Evolutionary conservation across 768 basidiomycete species (phyloP).

Genomic region (Filobasidium wieringae): DNA sequence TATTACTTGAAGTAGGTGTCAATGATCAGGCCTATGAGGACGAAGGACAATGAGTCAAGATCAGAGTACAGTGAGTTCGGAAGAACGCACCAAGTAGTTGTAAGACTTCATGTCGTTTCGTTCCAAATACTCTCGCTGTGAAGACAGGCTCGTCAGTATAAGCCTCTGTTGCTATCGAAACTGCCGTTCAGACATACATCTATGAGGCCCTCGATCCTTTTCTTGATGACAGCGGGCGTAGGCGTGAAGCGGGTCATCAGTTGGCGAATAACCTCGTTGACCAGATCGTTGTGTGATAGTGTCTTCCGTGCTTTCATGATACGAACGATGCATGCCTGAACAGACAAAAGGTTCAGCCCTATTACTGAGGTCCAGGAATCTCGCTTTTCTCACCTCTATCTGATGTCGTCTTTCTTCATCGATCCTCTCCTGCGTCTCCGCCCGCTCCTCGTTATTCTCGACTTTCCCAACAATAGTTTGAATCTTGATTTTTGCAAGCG

Average conservation of each 20-base stretch:
- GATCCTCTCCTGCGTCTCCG: slow-evolving; percentile 76
- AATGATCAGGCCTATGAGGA: no score
- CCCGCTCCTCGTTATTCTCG: slow-evolving; percentile 73
- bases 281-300: slow-evolving; percentile 74
- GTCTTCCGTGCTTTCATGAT: slow-evolving; percentile 94
- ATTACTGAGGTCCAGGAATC: neutral
- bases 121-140: slow-evolving; percentile 84
- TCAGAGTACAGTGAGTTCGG: no score
- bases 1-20: no score
- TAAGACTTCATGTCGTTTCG: slow-evolving; percentile 79
- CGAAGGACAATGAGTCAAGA: no score
- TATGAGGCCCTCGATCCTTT: slow-evolving; percentile 80
- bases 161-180: neutral
- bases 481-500: slow-evolving; percentile 83
- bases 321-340: slow-evolving; percentile 87
- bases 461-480: slow-evolving; percentile 76
- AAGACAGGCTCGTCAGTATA: neutral
- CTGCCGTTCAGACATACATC: slow-evolving; percentile 50
- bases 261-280: slow-evolving; percentile 83
- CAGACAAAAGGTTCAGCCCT: neutral
- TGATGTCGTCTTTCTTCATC: slow-evolving; percentile 85
- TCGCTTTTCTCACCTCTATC: slow-evolving; percentile 56
- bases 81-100: slow-evolving; percentile 54
- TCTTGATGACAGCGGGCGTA: slow-evolving; percentile 77
- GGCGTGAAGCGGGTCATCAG: slow-evolving; percentile 74